Evolutionary conservation across 164 flowering plant species (phyloP).

Genomic region (Nymphaea thermarum): DNA sequence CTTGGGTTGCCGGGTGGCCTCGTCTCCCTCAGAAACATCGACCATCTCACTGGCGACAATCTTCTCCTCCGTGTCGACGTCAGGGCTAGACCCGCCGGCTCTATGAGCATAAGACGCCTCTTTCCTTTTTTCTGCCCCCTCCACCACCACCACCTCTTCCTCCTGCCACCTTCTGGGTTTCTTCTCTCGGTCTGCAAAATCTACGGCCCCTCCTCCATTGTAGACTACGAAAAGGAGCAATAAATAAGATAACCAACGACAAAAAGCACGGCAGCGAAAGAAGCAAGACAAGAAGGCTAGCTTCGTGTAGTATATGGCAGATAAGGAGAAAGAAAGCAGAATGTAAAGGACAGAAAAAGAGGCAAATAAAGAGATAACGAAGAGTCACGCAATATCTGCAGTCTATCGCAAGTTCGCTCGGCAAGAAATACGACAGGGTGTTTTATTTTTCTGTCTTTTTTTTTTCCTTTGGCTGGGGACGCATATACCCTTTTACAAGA

Average conservation of each 20-base stretch:
- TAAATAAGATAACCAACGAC: neutral
- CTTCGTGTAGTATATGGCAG: neutral
- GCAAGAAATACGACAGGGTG: neutral
- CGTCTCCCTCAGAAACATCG: neutral
- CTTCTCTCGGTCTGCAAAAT: neutral
- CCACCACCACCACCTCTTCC: neutral
- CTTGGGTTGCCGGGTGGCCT: neutral
- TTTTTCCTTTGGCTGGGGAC: neutral
- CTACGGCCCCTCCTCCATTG: neutral
- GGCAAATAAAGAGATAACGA: neutral
- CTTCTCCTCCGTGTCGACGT: neutral
- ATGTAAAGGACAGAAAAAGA: neutral
- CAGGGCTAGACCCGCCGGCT: neutral
- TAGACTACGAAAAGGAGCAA: neutral
- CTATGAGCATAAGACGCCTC: neutral
- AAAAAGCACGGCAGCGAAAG: neutral
- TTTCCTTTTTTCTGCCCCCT: neutral
- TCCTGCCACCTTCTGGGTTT: neutral
- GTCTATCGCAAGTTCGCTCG: neutral
- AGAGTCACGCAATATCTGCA: neutral
- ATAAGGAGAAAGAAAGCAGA: neutral
- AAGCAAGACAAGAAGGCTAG: neutral
- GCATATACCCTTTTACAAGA: neutral
- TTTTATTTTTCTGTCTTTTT: neutral
- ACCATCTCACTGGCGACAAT: neutral